Percentiles rank a stretch among this genome's conserved stretches.
phyloP scores from a whole-genome alignment of 495 filamentous ascomycete genomes.

The Neurospora africana region DNA sequence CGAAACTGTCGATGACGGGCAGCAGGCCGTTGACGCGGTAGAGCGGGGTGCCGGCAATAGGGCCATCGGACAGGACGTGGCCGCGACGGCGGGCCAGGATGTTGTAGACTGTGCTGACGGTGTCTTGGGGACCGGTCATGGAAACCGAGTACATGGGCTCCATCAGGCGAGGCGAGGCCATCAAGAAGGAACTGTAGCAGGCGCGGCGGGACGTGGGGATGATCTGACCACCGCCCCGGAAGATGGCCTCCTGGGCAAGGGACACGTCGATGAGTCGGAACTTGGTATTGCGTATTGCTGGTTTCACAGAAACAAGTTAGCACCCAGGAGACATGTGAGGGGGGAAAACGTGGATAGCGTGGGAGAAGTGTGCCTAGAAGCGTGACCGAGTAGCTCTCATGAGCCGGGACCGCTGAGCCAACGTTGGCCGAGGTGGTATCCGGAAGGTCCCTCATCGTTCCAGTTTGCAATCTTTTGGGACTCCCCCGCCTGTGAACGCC shows the following conservation, averaged over 20 bases:
- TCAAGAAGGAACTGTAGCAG: constrained; percentile 89
- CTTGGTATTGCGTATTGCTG: constrained; percentile 90
- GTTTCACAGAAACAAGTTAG: background rate
- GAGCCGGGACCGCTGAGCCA: background rate
- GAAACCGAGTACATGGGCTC: constrained; percentile 86
- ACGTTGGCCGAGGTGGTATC: background rate
- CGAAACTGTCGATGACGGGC: constrained; percentile 93
- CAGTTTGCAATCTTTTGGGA: background rate
- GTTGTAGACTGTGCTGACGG: constrained; percentile 81
- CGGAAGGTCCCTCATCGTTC: background rate
- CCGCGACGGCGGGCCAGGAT: constrained; percentile 79
- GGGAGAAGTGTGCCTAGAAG: background rate
- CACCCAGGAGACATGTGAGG: background rate
- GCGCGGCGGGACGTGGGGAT: constrained; percentile 89
- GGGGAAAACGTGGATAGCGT: background rate
- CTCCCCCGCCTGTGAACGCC: background rate
- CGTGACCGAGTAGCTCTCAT: background rate
- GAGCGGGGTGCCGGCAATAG: constrained; percentile 90
- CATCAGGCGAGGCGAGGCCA: constrained; percentile 93
- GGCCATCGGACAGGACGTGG: constrained; percentile 85
- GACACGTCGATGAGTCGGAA: constrained; percentile 89
- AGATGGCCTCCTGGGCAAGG: constrained; percentile 81
- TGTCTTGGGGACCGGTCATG: constrained; percentile 88
- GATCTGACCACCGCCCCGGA: constrained; percentile 90
- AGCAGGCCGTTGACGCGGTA: constrained; percentile 85